A percentile compares a stretch with the other conserved stretches of the same genome.
Evolutionary conservation across 2,329 filamentous ascomycete species (phyloP).

Genomic region (Grosmannia penicillata): DNA sequence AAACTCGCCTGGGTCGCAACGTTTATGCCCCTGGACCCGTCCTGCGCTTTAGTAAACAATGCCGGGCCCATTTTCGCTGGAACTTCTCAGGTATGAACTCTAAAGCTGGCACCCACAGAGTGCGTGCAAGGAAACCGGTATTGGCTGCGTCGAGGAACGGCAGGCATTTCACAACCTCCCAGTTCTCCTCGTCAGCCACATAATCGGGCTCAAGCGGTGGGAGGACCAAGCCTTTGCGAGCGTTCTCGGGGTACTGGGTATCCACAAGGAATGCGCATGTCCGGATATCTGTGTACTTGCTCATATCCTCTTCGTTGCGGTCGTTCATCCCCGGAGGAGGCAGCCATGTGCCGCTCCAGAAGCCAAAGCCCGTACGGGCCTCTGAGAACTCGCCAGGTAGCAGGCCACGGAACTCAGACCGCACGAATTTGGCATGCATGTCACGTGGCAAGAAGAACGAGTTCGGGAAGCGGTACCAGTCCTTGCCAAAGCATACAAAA

Average conservation of each 20-base stretch:
- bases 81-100: slow-evolving; percentile 53
- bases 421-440: slow-evolving; percentile 78
- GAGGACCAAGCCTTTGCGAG: slow-evolving; percentile 17
- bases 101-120: slow-evolving; percentile 68
- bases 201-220: slow-evolving; percentile 71
- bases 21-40: too few species aligned
- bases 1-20: too few species aligned
- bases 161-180: slow-evolving; percentile 63
- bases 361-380: slow-evolving; percentile 50
- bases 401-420: slow-evolving; percentile 77
- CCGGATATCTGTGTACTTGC: slow-evolving; percentile 70
- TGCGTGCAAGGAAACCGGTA: slow-evolving; percentile 59
- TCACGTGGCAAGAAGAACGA: slow-evolving; percentile 80
- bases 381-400: slow-evolving; percentile 84
- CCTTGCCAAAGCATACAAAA: slow-evolving; percentile 79
- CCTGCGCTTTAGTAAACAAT: slow-evolving; percentile 54
- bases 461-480: slow-evolving; percentile 96
- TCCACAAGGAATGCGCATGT: slow-evolving; percentile 78
- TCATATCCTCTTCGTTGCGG: slow-evolving; percentile 68
- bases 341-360: slow-evolving; percentile 74
- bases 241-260: slow-evolving; percentile 54
- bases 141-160: slow-evolving; percentile 66
- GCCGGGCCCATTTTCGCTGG: slow-evolving; percentile 69
- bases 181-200: slow-evolving; percentile 54
- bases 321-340: slow-evolving; percentile 81